Evolutionary conservation across 192 early-diverging fungal genomes (phyloP), one percentile per base, ranked within the genome.

Genomic region (Coemansia sp.): DNA sequence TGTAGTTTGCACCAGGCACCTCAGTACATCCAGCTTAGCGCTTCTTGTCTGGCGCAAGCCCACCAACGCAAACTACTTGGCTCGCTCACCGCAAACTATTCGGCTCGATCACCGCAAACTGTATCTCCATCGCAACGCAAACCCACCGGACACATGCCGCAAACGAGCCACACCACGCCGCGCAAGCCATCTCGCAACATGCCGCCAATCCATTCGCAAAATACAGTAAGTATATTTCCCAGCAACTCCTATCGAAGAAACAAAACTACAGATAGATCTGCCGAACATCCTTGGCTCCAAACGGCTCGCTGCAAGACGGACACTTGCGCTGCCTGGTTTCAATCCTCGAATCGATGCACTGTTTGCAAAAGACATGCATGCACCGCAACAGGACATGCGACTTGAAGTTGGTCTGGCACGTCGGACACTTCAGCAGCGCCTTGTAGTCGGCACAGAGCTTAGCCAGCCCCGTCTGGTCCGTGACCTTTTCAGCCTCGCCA

Each of bases 311-410:
- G 70, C 95, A 97, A 20, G 88, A 91, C 14, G 95, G 95, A 70
- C 95, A 97, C 75, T 94, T 94, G 74, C 94, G 87, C 79, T 96
- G 94, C 6, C 96, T 86, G 0, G 91, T 92, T 44, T 91, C 89
- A 59, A 88, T 82, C 55, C 89, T 84, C 29, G 89, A 85, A 61
- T 96, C 92, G 61, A 97, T 89, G 67, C 96, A 98, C 59, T 85
- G 77, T 62, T 92, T 91, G 83, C 96, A 98, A 82, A 98, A 98
- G 14, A 90, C 90, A 65, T 98, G 96, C 94, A 96, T 96, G 74
- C 96, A 98, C 33, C 91, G 85, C 52, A 84, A 30, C 11, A 98
- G 72, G 3, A 89, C 81, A 67, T 92, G 92, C 30, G 85, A 87
- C 66, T 93, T 93, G 81, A 97, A 95, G 45, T 91, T 84, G 23